These are phyloP conservation scores for Cystobasidium ongulense DNA, from an alignment of 768 basidiomycete species.

Conservation along the genomic window DNA sequence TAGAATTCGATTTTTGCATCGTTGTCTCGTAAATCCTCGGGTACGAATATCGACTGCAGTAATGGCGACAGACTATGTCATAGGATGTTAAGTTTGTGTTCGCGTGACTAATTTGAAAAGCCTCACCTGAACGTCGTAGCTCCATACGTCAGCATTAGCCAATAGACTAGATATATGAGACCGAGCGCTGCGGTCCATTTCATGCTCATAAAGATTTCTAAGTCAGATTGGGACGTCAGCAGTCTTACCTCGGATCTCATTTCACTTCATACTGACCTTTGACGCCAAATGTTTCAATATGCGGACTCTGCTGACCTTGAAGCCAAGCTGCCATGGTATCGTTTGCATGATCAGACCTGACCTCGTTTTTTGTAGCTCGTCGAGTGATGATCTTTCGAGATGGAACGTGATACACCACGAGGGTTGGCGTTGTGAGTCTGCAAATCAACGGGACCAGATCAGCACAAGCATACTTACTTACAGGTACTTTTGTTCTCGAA, in stretches of 20 bases:
- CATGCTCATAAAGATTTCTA: background rate
- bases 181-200: background rate
- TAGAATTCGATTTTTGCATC: background rate
- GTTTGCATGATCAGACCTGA: constrained; percentile 4
- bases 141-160: background rate
- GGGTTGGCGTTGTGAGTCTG: constrained; percentile 4
- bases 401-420: constrained; percentile 16
- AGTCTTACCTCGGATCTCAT: background rate
- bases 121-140: background rate
- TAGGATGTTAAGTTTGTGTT: background rate
- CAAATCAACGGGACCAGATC: background rate
- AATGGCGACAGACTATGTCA: background rate
- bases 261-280: background rate
- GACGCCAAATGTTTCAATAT: background rate
- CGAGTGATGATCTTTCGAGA: background rate
- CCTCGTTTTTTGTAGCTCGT: background rate
- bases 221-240: background rate
- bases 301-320: background rate
- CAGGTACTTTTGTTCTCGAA: background rate
- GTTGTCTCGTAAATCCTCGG: background rate
- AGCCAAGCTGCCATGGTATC: constrained; percentile 17
- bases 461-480: background rate
- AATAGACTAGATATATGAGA: background rate
- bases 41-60: background rate
- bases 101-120: background rate